A percentile compares a stretch with the other conserved stretches of the same genome.
Evolutionary conservation across 768 basidiomycete species (phyloP).

Genomic region (Chiua virens): DNA sequence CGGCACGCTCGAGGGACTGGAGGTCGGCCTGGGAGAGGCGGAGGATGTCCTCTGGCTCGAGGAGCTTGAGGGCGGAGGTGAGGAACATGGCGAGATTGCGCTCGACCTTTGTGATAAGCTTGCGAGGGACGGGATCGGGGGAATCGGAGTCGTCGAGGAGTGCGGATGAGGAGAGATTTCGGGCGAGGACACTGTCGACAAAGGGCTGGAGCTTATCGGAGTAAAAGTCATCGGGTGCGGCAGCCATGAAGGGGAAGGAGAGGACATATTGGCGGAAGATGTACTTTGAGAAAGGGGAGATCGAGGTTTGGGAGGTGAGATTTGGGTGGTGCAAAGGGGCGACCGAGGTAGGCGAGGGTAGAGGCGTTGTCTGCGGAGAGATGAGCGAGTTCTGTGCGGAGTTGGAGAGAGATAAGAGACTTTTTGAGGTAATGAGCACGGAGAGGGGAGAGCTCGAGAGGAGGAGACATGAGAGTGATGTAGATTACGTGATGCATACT

Average conservation of each 20-base stretch:
- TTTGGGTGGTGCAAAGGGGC: conserved; percentile 71
- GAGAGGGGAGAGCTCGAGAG: conserved; percentile 67
- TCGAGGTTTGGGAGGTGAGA: conserved; percentile 57
- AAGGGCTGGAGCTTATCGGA: conserved; percentile 95
- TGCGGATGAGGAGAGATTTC: conserved; percentile 67
- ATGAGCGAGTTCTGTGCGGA: conserved; percentile 72
- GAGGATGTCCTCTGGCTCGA: conserved; percentile 86
- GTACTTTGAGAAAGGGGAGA: conserved; percentile 85
- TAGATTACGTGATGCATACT: conserved; percentile 18
- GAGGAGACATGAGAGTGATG: not conserved
- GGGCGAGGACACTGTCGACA: conserved; percentile 74
- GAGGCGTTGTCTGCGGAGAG: conserved; percentile 55
- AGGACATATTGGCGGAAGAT: conserved; percentile 74
- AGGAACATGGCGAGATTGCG: conserved; percentile 83
- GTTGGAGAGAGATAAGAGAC: conserved; percentile 84
- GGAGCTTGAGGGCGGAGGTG: conserved; percentile 77
- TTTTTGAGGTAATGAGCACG: conserved; percentile 99
- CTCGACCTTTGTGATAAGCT: conserved; percentile 75
- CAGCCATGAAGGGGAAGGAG: conserved; percentile 88
- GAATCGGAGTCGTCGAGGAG: conserved; percentile 60
- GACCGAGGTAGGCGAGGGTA: conserved; percentile 83
- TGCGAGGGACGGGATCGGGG: conserved; percentile 61
- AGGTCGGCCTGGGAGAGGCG: conserved; percentile 85
- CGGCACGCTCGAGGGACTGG: conserved; percentile 70
- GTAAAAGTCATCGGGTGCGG: conserved; percentile 91